Percentiles rank a stretch among this genome's conserved stretches.
These are phyloP conservation scores for Fistulinella prunicolor DNA, from an alignment of 768 basidiomycete genomes.

Conservation along the genomic window DNA sequence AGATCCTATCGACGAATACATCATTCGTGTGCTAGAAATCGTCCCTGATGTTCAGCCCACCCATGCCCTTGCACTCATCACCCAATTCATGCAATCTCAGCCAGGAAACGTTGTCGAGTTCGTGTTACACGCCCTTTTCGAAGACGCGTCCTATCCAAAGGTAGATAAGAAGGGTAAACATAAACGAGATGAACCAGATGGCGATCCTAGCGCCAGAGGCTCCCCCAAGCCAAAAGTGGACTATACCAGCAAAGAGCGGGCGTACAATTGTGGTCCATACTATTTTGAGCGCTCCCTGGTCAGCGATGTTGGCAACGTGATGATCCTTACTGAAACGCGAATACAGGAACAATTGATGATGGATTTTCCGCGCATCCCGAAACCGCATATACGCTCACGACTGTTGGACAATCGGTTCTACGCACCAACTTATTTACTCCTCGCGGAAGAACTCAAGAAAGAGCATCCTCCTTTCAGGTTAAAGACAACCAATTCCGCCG, in stretches of 20 bases:
- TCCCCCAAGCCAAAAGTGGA: slow-evolving; percentile 48
- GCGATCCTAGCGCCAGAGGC: slow-evolving; percentile 16
- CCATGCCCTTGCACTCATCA: slow-evolving; percentile 49
- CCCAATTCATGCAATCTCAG: slow-evolving; percentile 38
- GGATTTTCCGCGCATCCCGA: slow-evolving; percentile 59
- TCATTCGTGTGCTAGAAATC: slow-evolving; percentile 61
- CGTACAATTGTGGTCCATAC: slow-evolving; percentile 36
- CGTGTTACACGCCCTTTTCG: slow-evolving; percentile 61
- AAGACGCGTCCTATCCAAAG: slow-evolving; percentile 59
- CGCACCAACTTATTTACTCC: slow-evolving; percentile 58
- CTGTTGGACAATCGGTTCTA: slow-evolving; percentile 48
- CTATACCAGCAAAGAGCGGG: slow-evolving; percentile 49
- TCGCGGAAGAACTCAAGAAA: slow-evolving; percentile 38
- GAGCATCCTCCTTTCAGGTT: slow-evolving; percentile 36
- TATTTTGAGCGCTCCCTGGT: slow-evolving; percentile 58
- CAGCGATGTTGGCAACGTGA: slow-evolving; percentile 2
- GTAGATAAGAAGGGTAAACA: slow-evolving; percentile 46
- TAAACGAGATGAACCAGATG: slow-evolving; percentile 35
- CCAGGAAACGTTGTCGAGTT: slow-evolving; percentile 43
- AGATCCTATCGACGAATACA: slow-evolving; percentile 26
- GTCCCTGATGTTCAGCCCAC: slow-evolving; percentile 66
- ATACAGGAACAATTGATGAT: slow-evolving; percentile 49
- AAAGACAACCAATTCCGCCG: slow-evolving; percentile 33
- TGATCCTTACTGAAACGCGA: neutral
- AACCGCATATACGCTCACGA: slow-evolving; percentile 47